Conservation (phyloP, 495 filamentous ascomycete species). For the Penicillium arizonense region DNA sequence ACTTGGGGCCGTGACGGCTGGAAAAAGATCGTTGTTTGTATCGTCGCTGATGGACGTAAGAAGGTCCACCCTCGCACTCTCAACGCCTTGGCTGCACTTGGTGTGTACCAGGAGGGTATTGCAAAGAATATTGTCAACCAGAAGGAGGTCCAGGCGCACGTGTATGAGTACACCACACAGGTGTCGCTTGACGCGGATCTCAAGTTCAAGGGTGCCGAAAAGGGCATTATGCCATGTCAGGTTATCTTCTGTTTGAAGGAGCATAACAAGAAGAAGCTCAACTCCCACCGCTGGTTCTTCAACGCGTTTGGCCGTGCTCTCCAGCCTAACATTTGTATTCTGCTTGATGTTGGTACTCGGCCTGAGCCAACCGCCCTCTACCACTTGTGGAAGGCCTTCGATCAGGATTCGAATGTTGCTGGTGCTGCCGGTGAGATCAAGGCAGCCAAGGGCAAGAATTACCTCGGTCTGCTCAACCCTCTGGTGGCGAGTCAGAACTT, state of each 20-base stretch:
- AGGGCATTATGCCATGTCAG: conserved; percentile 97
- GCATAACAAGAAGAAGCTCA: conserved; percentile 96
- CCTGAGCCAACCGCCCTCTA: conserved; percentile 87
- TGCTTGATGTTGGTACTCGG: conserved; percentile 93
- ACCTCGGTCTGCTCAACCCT: conserved; percentile 84
- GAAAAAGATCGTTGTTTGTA: conserved; percentile 99
- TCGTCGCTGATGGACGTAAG: conserved; percentile 89
- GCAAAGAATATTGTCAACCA: conserved; percentile 98
- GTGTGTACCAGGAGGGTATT: conserved; percentile 98
- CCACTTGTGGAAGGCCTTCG: conserved; percentile 98
- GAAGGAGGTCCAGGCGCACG: conserved; percentile 79
- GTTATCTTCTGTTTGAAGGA: conserved; percentile 99
- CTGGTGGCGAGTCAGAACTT: conserved; percentile 97
- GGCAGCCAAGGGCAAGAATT: conserved; percentile 85
- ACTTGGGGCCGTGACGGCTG: conserved; percentile 98
- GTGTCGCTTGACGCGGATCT: conserved; percentile 92
- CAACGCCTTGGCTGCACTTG: conserved; percentile 94
- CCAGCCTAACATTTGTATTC: conserved; percentile 93
- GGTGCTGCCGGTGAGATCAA: conserved; percentile 97
- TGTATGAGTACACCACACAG: conserved; percentile 99
- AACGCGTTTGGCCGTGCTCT: conserved; percentile 94
- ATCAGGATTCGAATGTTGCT: conserved; percentile 93
- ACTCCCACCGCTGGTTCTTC: conserved; percentile 99
- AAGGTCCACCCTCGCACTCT: conserved; percentile 94
- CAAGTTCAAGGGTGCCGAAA: conserved; percentile 98